phyloP scores from a whole-genome alignment of 257 asterid genomes.

The Fraxinus cuspidata region DNA sequence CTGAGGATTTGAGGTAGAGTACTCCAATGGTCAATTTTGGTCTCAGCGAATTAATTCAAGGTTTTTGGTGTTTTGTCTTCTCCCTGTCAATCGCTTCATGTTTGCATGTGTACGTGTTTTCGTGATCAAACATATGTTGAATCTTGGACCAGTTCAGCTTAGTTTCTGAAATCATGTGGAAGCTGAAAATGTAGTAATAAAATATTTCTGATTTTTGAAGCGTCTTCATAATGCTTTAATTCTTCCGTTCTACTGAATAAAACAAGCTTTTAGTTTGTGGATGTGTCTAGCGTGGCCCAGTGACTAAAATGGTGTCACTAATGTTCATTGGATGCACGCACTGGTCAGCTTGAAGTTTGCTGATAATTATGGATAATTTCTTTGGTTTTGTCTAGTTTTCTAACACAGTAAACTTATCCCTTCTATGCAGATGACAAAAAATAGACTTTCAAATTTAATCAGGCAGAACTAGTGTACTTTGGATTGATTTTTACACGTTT shows the following conservation, averaged over 20 bases:
- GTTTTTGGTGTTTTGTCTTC: neutral
- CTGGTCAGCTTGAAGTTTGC: neutral
- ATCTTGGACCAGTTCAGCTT: neutral
- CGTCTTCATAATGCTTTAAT: slow-evolving; percentile 10
- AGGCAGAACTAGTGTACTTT: neutral
- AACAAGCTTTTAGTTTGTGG: neutral
- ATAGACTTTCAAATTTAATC: neutral
- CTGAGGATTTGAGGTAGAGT: slow-evolving; percentile 86
- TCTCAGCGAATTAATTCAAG: neutral
- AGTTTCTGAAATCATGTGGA: neutral
- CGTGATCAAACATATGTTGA: neutral
- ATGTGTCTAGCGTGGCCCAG: neutral
- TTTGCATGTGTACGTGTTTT: neutral
- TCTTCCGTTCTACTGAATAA: neutral
- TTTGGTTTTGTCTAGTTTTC: neutral
- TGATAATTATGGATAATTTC: neutral
- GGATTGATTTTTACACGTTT: slow-evolving; percentile 19
- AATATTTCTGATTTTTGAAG: neutral
- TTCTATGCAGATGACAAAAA: neutral
- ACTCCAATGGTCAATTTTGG: slow-evolving; percentile 7
- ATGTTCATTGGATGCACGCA: neutral
- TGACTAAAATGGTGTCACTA: neutral
- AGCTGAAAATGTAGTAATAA: neutral
- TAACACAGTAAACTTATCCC: neutral
- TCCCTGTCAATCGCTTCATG: neutral